phyloP scores from a whole-genome alignment of 1,139 yeast genomes.

The Wickerhamomyces sp. region DNA sequence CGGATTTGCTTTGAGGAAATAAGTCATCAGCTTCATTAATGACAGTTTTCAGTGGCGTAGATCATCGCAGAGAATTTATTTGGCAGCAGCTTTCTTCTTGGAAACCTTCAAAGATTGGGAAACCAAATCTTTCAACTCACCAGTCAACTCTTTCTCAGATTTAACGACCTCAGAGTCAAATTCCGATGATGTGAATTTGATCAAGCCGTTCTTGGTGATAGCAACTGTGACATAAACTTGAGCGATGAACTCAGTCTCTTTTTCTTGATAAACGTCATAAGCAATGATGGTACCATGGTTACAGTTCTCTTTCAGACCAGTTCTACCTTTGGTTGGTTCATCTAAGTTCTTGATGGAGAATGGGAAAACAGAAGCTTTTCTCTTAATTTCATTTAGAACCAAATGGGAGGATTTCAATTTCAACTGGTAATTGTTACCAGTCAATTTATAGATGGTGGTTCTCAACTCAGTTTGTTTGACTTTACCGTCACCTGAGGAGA shows the following conservation, averaged over 20 bases:
- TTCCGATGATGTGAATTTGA: slow-evolving; percentile 53
- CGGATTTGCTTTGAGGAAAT: no score
- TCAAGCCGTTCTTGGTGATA: slow-evolving; percentile 67
- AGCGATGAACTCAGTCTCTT: slow-evolving; percentile 63
- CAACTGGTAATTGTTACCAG: slow-evolving; percentile 63
- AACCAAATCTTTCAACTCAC: slow-evolving; percentile 44
- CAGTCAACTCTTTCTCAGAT: slow-evolving; percentile 53
- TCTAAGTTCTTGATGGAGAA: slow-evolving; percentile 62
- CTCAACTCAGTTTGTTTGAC: slow-evolving; percentile 55
- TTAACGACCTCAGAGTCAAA: slow-evolving; percentile 45
- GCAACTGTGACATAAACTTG: slow-evolving; percentile 78
- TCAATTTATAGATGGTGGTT: slow-evolving; percentile 70
- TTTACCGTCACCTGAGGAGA: slow-evolving; percentile 67
- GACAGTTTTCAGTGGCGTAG: no score
- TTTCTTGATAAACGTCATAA: slow-evolving; percentile 66
- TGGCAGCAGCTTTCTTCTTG: slow-evolving; percentile 53
- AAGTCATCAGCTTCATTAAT: slow-evolving; percentile 1
- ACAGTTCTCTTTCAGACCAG: slow-evolving; percentile 71
- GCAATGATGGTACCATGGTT: slow-evolving; percentile 66
- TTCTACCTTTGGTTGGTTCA: slow-evolving; percentile 68
- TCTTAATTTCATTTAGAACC: slow-evolving; percentile 61
- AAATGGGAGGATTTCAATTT: slow-evolving; percentile 71
- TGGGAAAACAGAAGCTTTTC: slow-evolving; percentile 67
- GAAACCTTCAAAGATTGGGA: slow-evolving; percentile 50
- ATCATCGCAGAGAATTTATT: no score